A percentile compares a stretch with the other conserved stretches of the same genome.
These are phyloP conservation scores for Castanospermum australe DNA, from an alignment of 306 rosid genomes.

Conservation along the genomic window DNA sequence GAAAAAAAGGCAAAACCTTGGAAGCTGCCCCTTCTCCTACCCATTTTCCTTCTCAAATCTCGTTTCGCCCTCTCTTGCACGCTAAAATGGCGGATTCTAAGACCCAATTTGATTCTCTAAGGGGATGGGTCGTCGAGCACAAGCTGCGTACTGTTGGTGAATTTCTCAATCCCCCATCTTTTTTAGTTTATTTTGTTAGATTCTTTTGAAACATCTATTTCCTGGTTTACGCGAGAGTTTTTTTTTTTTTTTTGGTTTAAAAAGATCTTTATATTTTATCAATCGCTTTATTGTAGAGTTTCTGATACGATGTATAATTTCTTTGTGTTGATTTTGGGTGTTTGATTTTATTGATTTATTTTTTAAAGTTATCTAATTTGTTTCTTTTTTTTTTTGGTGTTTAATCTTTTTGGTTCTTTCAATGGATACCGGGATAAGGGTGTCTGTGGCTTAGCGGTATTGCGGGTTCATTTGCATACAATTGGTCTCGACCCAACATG, in stretches of 20 bases:
- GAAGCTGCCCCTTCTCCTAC: not conserved
- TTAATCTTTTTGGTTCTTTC: not conserved
- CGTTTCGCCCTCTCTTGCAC: not conserved
- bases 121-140: slow-evolving; percentile 86
- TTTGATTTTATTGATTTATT: not conserved
- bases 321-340: not conserved
- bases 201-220: not conserved
- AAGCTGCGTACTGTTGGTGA: slow-evolving; percentile 95
- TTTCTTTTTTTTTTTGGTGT: not conserved
- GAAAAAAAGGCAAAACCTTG: too few relatives aligned
- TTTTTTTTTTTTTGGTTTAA: not conserved
- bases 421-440: slow-evolving; percentile 44
- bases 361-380: not conserved
- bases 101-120: slow-evolving; percentile 54
- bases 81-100: slow-evolving; percentile 68
- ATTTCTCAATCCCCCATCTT: not conserved
- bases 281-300: not conserved
- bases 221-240: not conserved
- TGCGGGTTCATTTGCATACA: slow-evolving; percentile 85
- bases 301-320: not conserved
- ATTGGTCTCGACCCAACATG: slow-evolving; percentile 96
- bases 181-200: not conserved
- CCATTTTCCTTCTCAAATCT: not conserved
- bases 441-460: slow-evolving; percentile 86
- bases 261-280: not conserved